Conservation (phyloP, 345 rosid species). For the Pugionium dolabratum region DNA sequence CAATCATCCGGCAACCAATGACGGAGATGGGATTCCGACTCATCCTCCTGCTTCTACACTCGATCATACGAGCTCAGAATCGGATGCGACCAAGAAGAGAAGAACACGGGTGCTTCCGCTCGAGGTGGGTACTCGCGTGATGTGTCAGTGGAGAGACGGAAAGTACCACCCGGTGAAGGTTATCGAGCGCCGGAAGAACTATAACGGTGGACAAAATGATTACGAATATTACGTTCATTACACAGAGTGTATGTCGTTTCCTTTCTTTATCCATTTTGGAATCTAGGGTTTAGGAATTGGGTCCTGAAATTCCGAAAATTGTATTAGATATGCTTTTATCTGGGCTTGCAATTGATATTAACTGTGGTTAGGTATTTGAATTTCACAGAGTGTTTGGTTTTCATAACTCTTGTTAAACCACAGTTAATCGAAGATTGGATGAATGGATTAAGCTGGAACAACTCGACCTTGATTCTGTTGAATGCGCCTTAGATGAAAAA, state of each 20-base stretch:
- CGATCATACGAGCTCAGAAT: slow-evolving; percentile 40
- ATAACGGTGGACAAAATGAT: slow-evolving; percentile 52
- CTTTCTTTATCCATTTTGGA: neutral
- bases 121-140: slow-evolving; percentile 94
- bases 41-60: slow-evolving; percentile 26
- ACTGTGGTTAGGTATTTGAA: neutral
- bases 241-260: slow-evolving; percentile 75
- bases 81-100: slow-evolving; percentile 65
- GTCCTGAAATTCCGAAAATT: neutral
- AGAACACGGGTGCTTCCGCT: slow-evolving; percentile 65
- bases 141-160: slow-evolving; percentile 98
- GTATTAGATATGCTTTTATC: no score
- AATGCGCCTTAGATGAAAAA: slow-evolving; percentile 90
- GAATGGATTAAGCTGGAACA: slow-evolving; percentile 99
- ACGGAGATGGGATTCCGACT: slow-evolving; percentile 33
- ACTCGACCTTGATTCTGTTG: slow-evolving; percentile 89
- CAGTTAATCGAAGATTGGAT: slow-evolving; percentile 97
- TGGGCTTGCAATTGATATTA: no score
- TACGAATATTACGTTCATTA: slow-evolving; percentile 98
- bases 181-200: slow-evolving; percentile 81
- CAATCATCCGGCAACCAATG: slow-evolving; percentile 26
- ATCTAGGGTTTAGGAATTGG: slow-evolving; percentile 37
- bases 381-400: neutral
- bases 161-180: slow-evolving; percentile 96
- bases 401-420: neutral